These are phyloP conservation scores for Sicyos baderoa DNA, from an alignment of 306 rosid genomes.

Conservation along the genomic window DNA sequence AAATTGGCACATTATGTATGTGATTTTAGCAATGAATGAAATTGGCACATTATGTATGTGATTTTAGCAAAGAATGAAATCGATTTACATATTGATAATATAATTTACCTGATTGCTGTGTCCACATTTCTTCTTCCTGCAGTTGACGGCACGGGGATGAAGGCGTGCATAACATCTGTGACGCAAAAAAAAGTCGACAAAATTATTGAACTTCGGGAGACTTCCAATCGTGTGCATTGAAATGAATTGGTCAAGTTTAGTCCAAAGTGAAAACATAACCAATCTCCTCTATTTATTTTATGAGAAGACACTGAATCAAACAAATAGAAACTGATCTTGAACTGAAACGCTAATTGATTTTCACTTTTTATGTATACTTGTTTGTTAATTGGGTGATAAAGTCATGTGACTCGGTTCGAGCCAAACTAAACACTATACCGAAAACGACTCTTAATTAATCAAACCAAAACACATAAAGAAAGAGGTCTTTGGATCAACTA, in stretches of 20 bases:
- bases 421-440: neutral
- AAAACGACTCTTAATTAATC: neutral
- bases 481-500: too few relatives aligned
- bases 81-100: neutral
- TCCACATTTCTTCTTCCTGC: conserved; percentile 99
- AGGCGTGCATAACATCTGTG: conserved; percentile 85
- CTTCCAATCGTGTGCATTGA: neutral
- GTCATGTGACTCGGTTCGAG: neutral
- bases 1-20: too few relatives aligned
- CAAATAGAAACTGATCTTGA: neutral
- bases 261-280: neutral
- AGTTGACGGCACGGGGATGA: conserved; percentile 97
- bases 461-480: neutral
- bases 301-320: neutral
- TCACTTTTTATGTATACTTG: neutral
- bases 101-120: conserved; percentile 87
- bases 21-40: too few relatives aligned
- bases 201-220: neutral
- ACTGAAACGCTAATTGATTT: neutral
- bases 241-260: neutral
- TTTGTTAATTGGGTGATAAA: neutral
- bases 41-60: neutral
- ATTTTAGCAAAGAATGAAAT: neutral
- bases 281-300: neutral
- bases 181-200: neutral